Percentiles rank a stretch among this genome's conserved stretches.
phyloP scores from a whole-genome alignment of 805 yeast genomes.

The Pichia paraexigua region DNA sequence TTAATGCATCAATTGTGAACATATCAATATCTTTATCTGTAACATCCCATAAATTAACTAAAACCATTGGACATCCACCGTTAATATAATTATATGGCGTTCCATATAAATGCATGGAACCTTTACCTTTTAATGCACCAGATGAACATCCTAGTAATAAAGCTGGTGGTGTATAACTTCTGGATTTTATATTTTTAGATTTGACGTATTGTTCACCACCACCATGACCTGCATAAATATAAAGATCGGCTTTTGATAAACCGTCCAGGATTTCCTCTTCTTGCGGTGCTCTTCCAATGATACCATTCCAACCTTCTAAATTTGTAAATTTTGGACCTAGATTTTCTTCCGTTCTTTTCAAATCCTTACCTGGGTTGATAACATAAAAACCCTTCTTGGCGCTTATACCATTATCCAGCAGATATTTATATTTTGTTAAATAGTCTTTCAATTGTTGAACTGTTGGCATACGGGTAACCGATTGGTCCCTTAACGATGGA shows the following conservation, averaged over 20 bases:
- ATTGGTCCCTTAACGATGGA: constrained; percentile 40
- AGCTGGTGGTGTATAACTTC: constrained; percentile 43
- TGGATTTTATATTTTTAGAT: constrained; percentile 42
- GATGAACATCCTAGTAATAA: constrained; percentile 89
- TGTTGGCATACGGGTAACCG: constrained; percentile 76
- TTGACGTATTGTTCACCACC: constrained; percentile 85
- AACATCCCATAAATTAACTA: constrained; percentile 93
- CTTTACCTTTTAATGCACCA: constrained; percentile 52
- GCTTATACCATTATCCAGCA: constrained; percentile 16
- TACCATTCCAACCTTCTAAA: constrained; percentile 43
- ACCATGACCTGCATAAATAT: constrained; percentile 89
- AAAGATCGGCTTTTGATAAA: constrained; percentile 39
- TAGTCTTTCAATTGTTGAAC: constrained; percentile 35
- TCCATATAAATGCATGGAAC: constrained; percentile 65
- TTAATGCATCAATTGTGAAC: constrained; percentile 56
- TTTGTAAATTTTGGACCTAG: constrained; percentile 39
- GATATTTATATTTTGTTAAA: constrained; percentile 19
- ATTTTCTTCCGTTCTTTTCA: constrained; percentile 53
- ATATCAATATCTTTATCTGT: constrained; percentile 92
- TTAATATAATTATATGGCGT: constrained; percentile 66
- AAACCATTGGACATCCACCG: constrained; percentile 75
- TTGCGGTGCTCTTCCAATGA: constrained; percentile 46
- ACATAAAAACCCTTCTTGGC: constrained; percentile 45
- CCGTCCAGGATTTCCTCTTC: constrained; percentile 43
- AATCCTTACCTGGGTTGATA: constrained; percentile 78